These are phyloP conservation scores for Dissophora ornata DNA, from an alignment of 192 early-diverging fungal species.

Conservation along the genomic window DNA sequence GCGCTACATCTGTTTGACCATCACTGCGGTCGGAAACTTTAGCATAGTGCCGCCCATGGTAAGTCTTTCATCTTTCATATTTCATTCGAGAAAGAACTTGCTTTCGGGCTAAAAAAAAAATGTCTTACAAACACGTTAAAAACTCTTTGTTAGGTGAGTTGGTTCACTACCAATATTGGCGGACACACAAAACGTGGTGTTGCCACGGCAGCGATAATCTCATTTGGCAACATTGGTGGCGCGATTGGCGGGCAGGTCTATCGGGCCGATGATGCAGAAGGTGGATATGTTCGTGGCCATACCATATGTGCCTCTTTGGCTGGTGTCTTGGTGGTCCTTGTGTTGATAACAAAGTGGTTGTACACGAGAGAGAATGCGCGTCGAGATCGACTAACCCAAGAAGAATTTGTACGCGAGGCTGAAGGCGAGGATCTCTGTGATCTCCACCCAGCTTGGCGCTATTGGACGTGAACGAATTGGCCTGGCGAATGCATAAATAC, in stretches of 20 bases:
- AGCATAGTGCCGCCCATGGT: slow-evolving; percentile 69
- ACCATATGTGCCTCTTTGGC: slow-evolving; percentile 59
- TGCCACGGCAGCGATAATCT: slow-evolving; percentile 70
- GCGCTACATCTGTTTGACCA: slow-evolving; percentile 46
- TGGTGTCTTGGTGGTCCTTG: slow-evolving; percentile 53
- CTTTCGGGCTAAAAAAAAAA: slow-evolving; percentile 11
- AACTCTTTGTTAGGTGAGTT: slow-evolving; percentile 43
- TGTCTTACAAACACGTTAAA: slow-evolving; percentile 69
- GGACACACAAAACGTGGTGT: slow-evolving; percentile 77
- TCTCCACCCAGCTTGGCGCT: slow-evolving; percentile 36
- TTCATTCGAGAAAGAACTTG: no score
- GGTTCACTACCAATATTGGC: slow-evolving; percentile 72
- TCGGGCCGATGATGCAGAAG: slow-evolving; percentile 65
- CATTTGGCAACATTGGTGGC: slow-evolving; percentile 77
- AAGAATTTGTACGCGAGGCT: slow-evolving; percentile 55
- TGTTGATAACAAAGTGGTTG: slow-evolving; percentile 60
- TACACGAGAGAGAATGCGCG: slow-evolving; percentile 69
- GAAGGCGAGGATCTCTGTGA: slow-evolving; percentile 58
- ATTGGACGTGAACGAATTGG: slow-evolving; percentile 17
- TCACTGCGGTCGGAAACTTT: slow-evolving; percentile 55
- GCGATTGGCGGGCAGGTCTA: slow-evolving; percentile 78
- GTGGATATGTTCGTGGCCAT: slow-evolving; percentile 60
- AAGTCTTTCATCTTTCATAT: slow-evolving; percentile 62
- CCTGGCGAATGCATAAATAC: no score
- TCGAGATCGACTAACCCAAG: slow-evolving; percentile 59